Conservation (phyloP, 768 basidiomycete genomes). For the Daedaleopsis nitida region DNA sequence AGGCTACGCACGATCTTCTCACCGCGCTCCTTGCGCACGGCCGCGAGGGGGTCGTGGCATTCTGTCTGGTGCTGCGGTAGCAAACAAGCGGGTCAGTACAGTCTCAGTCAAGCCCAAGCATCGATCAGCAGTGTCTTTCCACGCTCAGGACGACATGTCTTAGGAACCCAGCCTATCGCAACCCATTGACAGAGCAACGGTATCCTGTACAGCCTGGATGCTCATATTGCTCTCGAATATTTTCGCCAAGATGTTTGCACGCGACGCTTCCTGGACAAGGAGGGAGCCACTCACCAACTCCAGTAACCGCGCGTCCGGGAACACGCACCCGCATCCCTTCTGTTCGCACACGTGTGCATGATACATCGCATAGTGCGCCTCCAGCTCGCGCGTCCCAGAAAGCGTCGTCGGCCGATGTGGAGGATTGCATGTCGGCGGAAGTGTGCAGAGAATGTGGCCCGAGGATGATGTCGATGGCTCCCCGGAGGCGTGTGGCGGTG, state of each 20-base stretch:
- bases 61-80: constrained; percentile 73
- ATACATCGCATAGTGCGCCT: constrained; percentile 80
- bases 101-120: not conserved
- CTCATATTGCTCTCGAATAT: too few relatives aligned
- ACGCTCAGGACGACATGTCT: too few relatives aligned
- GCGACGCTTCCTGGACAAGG: not conserved
- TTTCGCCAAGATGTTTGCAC: not conserved
- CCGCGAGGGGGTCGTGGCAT: constrained; percentile 86
- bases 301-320: constrained; percentile 79
- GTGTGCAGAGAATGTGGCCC: constrained; percentile 62
- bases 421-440: constrained; percentile 82
- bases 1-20: constrained; percentile 74
- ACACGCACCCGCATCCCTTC: constrained; percentile 72
- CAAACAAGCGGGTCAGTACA: constrained; percentile 1
- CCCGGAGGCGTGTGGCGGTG: constrained; percentile 5
- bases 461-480: constrained; percentile 19
- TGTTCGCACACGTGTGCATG: constrained; percentile 83
- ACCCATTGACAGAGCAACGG: too few relatives aligned
- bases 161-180: too few relatives aligned
- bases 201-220: not conserved
- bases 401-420: constrained; percentile 61
- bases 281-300: constrained; percentile 63
- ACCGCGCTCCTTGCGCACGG: constrained; percentile 72
- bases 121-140: too few relatives aligned
- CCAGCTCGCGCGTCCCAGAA: constrained; percentile 66